Evolutionary conservation across 306 rosid genomes (phyloP).

Genomic region (Ormosia emarginata): DNA sequence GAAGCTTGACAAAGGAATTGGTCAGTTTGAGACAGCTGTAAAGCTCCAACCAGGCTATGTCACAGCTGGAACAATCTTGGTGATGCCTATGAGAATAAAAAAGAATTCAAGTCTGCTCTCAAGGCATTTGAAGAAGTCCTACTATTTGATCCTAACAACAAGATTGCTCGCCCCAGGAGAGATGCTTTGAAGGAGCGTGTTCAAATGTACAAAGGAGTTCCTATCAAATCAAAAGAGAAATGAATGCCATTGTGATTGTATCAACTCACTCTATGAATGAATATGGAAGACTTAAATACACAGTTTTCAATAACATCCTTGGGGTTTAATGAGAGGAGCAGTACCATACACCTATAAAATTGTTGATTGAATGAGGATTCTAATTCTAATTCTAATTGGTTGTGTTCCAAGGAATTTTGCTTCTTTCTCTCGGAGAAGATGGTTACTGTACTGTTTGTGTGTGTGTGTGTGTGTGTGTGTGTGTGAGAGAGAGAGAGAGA

Average conservation of each 20-base stretch:
- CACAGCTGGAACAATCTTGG: slow-evolving; percentile 86
- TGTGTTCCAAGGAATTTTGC: neutral
- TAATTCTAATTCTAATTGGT: neutral
- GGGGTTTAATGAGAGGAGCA: neutral
- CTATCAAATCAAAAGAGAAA: slow-evolving; percentile 55
- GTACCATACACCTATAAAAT: neutral
- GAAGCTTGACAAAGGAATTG: slow-evolving; percentile 67
- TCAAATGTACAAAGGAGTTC: slow-evolving; percentile 56
- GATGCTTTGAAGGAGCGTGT: slow-evolving; percentile 52
- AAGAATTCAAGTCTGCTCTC: slow-evolving; percentile 55
- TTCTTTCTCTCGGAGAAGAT: neutral
- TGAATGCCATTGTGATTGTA: neutral
- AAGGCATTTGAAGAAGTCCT: slow-evolving; percentile 78
- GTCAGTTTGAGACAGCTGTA: slow-evolving; percentile 68
- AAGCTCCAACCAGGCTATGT: slow-evolving; percentile 76
- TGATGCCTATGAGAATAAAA: slow-evolving; percentile 70
- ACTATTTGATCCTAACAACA: slow-evolving; percentile 74
- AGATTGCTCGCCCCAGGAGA: slow-evolving; percentile 63
- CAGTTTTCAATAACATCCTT: neutral
- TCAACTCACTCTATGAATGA: neutral
- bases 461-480: too few relatives aligned
- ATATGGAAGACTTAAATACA: neutral
- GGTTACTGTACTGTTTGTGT: too few relatives aligned
- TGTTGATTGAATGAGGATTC: neutral
- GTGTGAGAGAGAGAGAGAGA: too few relatives aligned